Evolutionary conservation across 495 filamentous ascomycete genomes (phyloP).

Genomic region (Hypoxylon trugodes): DNA sequence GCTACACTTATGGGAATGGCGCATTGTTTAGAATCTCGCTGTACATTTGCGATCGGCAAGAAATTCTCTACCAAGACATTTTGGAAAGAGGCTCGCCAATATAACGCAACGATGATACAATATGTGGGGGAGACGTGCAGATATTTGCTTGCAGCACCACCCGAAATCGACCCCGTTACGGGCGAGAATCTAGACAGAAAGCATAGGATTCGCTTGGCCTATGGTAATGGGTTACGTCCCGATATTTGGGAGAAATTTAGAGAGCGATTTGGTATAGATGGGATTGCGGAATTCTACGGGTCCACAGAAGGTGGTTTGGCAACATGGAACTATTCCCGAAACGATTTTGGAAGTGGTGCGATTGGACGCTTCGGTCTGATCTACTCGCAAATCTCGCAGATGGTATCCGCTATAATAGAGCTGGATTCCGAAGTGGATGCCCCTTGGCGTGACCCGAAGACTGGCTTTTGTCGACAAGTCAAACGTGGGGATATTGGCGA

Average conservation of each 20-base stretch:
- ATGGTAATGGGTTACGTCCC: conserved; percentile 91
- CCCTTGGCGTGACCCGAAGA: conserved; percentile 74
- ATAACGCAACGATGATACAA: conserved; percentile 82
- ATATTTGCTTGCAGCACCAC: conserved; percentile 81
- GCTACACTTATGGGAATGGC: conserved; percentile 76
- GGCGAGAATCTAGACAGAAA: conserved; percentile 79
- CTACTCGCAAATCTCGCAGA: conserved; percentile 61
- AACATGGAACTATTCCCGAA: conserved; percentile 78
- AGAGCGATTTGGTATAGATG: conserved; percentile 82
- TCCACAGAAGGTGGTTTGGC: conserved; percentile 81
- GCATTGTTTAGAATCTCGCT: conserved; percentile 64
- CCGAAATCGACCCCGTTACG: conserved; percentile 67
- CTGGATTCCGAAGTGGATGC: conserved; percentile 76
- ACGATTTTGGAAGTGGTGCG: conserved; percentile 79
- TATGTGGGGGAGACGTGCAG: conserved; percentile 96
- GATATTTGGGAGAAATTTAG: conserved; percentile 93
- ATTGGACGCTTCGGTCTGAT: conserved; percentile 80
- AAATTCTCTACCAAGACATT: conserved; percentile 86
- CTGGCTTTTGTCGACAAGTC: conserved; percentile 73
- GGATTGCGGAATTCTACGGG: conserved; percentile 88
- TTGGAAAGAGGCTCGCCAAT: conserved; percentile 78
- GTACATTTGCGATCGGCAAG: conserved; percentile 75
- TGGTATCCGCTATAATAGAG: conserved; percentile 66
- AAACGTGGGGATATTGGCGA: conserved; percentile 77
- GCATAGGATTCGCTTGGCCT: conserved; percentile 80